These are phyloP conservation scores for Macrolepiota fuliginosa DNA, from an alignment of 768 basidiomycete genomes.

Conservation along the genomic window DNA sequence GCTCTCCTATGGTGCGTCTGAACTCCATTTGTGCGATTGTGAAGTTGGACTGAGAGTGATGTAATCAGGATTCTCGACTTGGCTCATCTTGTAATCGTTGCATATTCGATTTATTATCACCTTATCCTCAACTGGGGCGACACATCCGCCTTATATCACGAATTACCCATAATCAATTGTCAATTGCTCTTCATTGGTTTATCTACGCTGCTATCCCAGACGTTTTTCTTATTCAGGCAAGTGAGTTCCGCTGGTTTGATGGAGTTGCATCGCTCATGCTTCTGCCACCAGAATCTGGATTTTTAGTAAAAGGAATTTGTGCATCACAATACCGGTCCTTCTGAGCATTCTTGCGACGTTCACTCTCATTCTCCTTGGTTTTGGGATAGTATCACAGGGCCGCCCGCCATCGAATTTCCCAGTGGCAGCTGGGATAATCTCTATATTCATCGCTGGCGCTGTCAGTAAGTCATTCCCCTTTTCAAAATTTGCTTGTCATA, in stretches of 20 bases:
- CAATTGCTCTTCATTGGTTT: slow-evolving; percentile 16
- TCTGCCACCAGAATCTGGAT: slow-evolving; percentile 14
- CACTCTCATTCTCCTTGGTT: slow-evolving; percentile 4
- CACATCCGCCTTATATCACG: background rate
- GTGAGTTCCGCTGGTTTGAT: background rate
- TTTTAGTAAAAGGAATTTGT: slow-evolving; percentile 12
- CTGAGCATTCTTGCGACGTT: slow-evolving; percentile 8
- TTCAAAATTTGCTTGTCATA: background rate
- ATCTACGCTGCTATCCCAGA: slow-evolving; percentile 15
- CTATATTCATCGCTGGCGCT: background rate
- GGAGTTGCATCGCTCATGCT: background rate
- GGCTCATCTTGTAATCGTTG: slow-evolving; percentile 16
- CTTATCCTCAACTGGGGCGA: slow-evolving; percentile 20
- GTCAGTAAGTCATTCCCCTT: background rate
- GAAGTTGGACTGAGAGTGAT: background rate
- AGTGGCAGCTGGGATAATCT: background rate
- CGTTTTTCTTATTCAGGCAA: slow-evolving; percentile 17
- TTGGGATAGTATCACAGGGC: background rate
- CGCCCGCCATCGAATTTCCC: no score
- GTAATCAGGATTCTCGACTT: slow-evolving; percentile 18
- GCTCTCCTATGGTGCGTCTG: slow-evolving; percentile 2
- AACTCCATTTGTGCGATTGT: no score
- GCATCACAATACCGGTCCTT: slow-evolving; percentile 3
- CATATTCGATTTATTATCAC: slow-evolving; percentile 19
- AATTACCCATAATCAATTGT: slow-evolving; percentile 7